These are phyloP conservation scores for Zygotorulaspora mrakii DNA, from an alignment of 1,139 yeast species.

Conservation along the genomic window DNA sequence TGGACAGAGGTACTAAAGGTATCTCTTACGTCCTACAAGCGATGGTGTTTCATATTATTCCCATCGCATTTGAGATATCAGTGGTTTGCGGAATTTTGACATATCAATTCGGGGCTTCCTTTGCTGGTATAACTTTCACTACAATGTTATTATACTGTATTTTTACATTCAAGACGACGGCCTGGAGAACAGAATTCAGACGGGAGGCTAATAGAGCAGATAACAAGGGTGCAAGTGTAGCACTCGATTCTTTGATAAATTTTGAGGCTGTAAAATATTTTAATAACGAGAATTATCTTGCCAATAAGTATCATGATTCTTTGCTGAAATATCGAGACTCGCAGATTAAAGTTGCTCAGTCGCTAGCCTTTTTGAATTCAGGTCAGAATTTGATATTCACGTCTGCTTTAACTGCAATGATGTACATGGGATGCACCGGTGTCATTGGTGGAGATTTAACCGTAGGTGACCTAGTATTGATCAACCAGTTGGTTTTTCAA, in stretches of 20 bases:
- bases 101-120: conserved; percentile 82
- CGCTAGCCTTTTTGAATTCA: conserved; percentile 81
- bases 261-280: conserved; percentile 93
- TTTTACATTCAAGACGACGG: conserved; percentile 87
- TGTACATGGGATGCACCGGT: conserved; percentile 98
- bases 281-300: conserved; percentile 80
- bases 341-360: conserved; percentile 84
- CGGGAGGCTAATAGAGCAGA: conserved; percentile 92
- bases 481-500: conserved; percentile 94
- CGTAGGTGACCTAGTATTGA: conserved; percentile 94
- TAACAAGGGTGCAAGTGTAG: conserved; percentile 89
- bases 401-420: conserved; percentile 89
- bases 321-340: conserved; percentile 73
- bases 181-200: conserved; percentile 94
- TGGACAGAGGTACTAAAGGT: conserved; percentile 97
- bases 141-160: conserved; percentile 86
- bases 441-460: conserved; percentile 76
- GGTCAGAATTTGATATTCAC: conserved; percentile 94
- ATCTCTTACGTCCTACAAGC: conserved; percentile 89
- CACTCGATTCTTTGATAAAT: conserved; percentile 88
- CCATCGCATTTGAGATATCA: conserved; percentile 85
- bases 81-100: conserved; percentile 92
- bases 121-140: conserved; percentile 81
- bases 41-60: conserved; percentile 94
- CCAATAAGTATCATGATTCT: conserved; percentile 75